Conservation (phyloP, 495 filamentous ascomycete genomes). For the Penicillium simplicissimum region DNA sequence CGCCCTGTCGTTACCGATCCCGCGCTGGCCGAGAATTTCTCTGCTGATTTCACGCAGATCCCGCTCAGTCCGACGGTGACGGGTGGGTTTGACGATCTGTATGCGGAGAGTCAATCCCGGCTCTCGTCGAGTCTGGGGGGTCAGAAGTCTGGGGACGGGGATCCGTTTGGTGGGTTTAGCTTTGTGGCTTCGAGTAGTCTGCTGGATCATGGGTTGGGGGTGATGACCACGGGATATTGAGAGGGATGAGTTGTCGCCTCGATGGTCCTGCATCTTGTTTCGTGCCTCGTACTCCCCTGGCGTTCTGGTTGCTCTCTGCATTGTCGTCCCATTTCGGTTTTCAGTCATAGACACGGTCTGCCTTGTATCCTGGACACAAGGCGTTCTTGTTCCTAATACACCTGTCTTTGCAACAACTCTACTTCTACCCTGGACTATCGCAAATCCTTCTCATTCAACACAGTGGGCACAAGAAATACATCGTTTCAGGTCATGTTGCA, state of each 20-base stretch:
- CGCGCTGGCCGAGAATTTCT: constrained; percentile 93
- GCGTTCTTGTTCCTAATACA: neutral
- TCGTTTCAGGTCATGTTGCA: neutral
- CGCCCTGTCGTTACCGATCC: constrained; percentile 91
- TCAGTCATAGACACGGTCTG: neutral
- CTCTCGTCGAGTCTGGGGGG: constrained; percentile 25
- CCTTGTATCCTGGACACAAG: neutral
- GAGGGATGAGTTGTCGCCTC: neutral
- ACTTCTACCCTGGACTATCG: neutral
- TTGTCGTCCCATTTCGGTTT: neutral
- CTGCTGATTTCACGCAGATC: constrained; percentile 79
- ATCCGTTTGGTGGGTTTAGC: constrained; percentile 94
- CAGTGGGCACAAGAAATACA: neutral
- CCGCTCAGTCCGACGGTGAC: constrained; percentile 71
- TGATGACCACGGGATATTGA: constrained; percentile 33
- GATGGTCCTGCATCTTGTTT: neutral
- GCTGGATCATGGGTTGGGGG: constrained; percentile 58
- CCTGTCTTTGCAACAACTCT: neutral
- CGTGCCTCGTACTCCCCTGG: neutral
- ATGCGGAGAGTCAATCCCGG: constrained; percentile 24
- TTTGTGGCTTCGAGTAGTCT: constrained; percentile 89
- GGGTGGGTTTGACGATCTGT: constrained; percentile 35
- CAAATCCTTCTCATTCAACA: neutral
- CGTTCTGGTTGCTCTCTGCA: neutral
- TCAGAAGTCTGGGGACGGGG: constrained; percentile 45